Evolutionary conservation across 345 rosid genomes (phyloP).

Genomic region (Eucalyptus polybractea): DNA sequence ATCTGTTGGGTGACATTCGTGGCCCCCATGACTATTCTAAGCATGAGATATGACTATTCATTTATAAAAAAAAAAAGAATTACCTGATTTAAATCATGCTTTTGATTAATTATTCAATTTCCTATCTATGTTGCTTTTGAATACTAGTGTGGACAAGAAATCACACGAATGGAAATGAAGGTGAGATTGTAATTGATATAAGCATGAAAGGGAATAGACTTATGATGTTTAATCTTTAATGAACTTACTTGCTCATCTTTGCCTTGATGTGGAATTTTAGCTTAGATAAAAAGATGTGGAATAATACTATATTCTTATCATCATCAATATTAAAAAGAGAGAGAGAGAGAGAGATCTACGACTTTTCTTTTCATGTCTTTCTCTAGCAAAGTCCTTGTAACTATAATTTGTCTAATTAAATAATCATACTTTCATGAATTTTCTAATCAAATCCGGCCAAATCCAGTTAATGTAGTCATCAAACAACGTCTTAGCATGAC

Average conservation of each 20-base stretch:
- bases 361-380: not conserved
- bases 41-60: rapidly evolving
- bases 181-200: not conserved
- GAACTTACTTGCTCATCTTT: not conserved
- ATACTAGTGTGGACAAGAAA: not conserved
- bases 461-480: not conserved
- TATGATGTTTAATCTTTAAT: not conserved
- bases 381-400: not conserved
- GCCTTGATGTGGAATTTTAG: not conserved
- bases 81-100: not conserved
- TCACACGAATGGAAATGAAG: not conserved
- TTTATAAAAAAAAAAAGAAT: not conserved
- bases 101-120: not conserved
- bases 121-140: not conserved
- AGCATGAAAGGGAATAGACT: not conserved
- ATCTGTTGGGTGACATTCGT: rapidly evolving
- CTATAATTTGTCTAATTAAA: not conserved
- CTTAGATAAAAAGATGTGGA: not conserved
- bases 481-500: not conserved
- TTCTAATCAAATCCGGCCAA: not conserved
- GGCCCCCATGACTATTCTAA: not conserved
- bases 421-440: not conserved
- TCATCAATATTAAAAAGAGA: not conserved
- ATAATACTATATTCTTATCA: not conserved
- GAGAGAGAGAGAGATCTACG: rapidly evolving